Conservation (phyloP, 2,329 filamentous ascomycete species). For the Neurospora sp. region DNA sequence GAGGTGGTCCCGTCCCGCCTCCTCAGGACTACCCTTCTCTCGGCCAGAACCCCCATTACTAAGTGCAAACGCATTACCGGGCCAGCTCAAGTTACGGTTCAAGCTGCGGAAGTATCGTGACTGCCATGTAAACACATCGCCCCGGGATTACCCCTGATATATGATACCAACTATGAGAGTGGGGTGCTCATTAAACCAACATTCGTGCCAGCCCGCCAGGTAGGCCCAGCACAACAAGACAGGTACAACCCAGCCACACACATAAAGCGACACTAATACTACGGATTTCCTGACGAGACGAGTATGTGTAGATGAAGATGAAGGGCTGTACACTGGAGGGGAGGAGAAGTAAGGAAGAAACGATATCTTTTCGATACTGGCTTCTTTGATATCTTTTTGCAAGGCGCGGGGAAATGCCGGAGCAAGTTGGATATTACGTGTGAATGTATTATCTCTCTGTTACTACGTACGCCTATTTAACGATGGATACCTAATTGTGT, state of each 20-base stretch:
- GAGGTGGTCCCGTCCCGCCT: constrained; percentile 27
- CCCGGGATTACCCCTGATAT: background rate
- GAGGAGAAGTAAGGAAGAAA: background rate
- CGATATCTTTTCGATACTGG: background rate
- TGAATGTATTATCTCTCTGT: background rate
- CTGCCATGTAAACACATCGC: background rate
- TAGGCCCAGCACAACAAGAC: background rate
- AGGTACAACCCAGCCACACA: background rate
- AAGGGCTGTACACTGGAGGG: background rate
- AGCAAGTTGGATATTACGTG: background rate
- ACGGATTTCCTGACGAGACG: background rate
- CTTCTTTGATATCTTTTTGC: background rate
- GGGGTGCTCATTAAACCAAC: background rate
- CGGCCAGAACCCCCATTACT: constrained; percentile 40
- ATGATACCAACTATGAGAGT: background rate
- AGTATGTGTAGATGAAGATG: background rate
- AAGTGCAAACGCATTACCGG: constrained; percentile 14
- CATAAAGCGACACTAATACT: background rate
- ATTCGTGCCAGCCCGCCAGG: background rate
- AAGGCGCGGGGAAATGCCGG: background rate
- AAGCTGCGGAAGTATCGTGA: background rate
- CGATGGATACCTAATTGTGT: background rate
- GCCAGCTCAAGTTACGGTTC: background rate
- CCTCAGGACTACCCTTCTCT: constrained; percentile 39
- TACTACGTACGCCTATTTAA: background rate